These are phyloP conservation scores for Lentinula aciculospora DNA, from an alignment of 768 basidiomycete species.

Conservation along the genomic window DNA sequence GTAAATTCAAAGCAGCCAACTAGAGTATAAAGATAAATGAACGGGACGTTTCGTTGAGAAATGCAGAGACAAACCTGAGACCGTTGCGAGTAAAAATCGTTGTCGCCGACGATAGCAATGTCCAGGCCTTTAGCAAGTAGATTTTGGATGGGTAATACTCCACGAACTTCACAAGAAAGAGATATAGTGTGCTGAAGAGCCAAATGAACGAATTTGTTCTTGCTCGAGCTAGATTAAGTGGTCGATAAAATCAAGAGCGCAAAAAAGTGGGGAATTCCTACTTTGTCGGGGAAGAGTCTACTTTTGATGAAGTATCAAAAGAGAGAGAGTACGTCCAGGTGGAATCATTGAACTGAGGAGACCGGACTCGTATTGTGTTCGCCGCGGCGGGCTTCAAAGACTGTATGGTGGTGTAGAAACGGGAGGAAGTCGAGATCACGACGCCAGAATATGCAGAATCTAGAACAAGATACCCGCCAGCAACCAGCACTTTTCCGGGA, in stretches of 20 bases:
- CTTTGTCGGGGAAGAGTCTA: slow-evolving; percentile 33
- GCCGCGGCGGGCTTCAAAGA: slow-evolving; percentile 17
- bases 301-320: slow-evolving; percentile 27
- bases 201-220: slow-evolving; percentile 91
- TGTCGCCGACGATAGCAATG: slow-evolving; percentile 85
- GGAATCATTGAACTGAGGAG: slow-evolving; percentile 86
- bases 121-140: slow-evolving; percentile 53
- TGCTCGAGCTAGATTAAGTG: slow-evolving; percentile 32
- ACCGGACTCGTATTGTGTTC: slow-evolving; percentile 64
- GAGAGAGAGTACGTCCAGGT: slow-evolving; percentile 67
- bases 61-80: slow-evolving; percentile 52
- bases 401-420: slow-evolving; percentile 82
- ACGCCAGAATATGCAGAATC: slow-evolving; percentile 81
- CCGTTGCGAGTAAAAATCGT: slow-evolving; percentile 96
- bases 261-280: slow-evolving; percentile 16
- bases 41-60: not conserved
- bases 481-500: slow-evolving; percentile 92
- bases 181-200: slow-evolving; percentile 75
- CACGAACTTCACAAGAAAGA: slow-evolving; percentile 58
- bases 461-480: slow-evolving; percentile 96
- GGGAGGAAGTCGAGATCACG: slow-evolving; percentile 87
- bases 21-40: slow-evolving; percentile 20
- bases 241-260: not conserved
- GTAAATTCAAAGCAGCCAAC: slow-evolving; percentile 60
- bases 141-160: slow-evolving; percentile 32